A percentile compares a stretch with the other conserved stretches of the same genome.
Evolutionary conservation across 2,329 filamentous ascomycete genomes (phyloP).

Genomic region (Penicillium sp.): DNA sequence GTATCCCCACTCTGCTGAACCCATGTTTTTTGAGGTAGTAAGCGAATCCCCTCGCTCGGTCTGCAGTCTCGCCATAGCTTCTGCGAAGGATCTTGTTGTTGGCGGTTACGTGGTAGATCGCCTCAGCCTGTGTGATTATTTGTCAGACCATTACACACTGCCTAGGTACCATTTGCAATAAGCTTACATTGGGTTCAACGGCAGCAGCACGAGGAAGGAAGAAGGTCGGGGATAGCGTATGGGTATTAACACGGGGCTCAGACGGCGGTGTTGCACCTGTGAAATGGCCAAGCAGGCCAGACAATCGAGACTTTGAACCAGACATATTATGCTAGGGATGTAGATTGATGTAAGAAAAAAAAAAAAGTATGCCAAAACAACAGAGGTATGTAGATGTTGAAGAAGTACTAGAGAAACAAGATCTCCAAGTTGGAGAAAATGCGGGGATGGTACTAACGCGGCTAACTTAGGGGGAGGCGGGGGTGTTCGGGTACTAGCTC

Average conservation of each 20-base stretch:
- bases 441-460: constrained; percentile 14
- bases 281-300: constrained; percentile 32
- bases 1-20: constrained; percentile 74
- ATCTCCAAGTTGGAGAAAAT: constrained; percentile 19
- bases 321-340: constrained; percentile 19
- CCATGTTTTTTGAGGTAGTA: constrained; percentile 78
- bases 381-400: background rate
- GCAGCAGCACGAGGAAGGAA: constrained; percentile 82
- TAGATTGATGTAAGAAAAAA: background rate
- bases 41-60: constrained; percentile 80
- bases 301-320: constrained; percentile 26
- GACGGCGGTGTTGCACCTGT: constrained; percentile 16
- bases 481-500: constrained; percentile 5
- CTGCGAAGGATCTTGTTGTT: constrained; percentile 72
- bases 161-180: background rate
- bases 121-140: constrained; percentile 56
- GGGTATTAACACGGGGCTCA: constrained; percentile 40
- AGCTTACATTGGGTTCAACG: constrained; percentile 74
- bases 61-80: constrained; percentile 76
- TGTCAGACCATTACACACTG: background rate
- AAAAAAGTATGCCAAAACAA: background rate
- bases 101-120: constrained; percentile 80
- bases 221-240: constrained; percentile 77
- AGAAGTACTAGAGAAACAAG: background rate
- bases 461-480: constrained; percentile 15